Evolutionary conservation across 192 early-diverging fungal genomes (phyloP).

Genomic region (Phycomyces nitens): DNA sequence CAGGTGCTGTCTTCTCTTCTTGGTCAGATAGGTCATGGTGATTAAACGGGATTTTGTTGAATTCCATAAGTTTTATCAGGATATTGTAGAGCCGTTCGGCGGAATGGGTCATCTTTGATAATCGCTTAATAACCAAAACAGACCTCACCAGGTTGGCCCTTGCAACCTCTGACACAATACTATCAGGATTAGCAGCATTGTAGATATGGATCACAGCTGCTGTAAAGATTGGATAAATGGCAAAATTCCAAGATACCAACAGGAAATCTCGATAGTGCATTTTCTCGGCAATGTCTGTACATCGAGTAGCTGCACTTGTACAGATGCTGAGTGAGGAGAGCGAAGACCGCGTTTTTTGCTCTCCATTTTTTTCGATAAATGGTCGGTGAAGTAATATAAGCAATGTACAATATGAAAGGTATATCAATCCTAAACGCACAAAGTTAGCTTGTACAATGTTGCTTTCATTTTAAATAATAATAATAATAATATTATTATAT

Average conservation of each 20-base stretch:
- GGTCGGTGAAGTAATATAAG: slow-evolving; percentile 55
- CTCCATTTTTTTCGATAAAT: slow-evolving; percentile 36
- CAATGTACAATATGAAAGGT: slow-evolving; percentile 47
- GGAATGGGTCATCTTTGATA: slow-evolving; percentile 17
- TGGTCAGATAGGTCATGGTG: slow-evolving; percentile 3
- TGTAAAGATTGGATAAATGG: slow-evolving; percentile 34
- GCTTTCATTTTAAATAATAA: background rate
- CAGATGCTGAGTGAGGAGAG: slow-evolving; percentile 37
- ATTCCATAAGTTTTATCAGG: slow-evolving; percentile 18
- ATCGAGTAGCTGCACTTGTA: slow-evolving; percentile 33
- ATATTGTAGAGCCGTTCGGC: slow-evolving; percentile 17
- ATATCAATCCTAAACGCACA: slow-evolving; percentile 26
- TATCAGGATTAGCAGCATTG: slow-evolving; percentile 20
- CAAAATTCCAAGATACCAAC: slow-evolving; percentile 35
- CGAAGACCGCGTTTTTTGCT: slow-evolving; percentile 25
- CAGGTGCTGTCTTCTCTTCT: background rate
- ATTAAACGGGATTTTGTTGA: slow-evolving; percentile 12
- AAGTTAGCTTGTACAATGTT: background rate
- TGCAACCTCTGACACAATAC: slow-evolving; percentile 19
- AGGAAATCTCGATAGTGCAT: slow-evolving; percentile 37
- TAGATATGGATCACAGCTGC: slow-evolving; percentile 32
- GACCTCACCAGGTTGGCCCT: slow-evolving; percentile 26
- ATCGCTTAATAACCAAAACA: slow-evolving; percentile 18
- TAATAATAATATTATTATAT: no score
- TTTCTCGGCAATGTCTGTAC: slow-evolving; percentile 31